These are phyloP conservation scores for Paraphaeosphaeria sporulosa DNA, from an alignment of 2,329 filamentous ascomycete genomes.

Conservation along the genomic window DNA sequence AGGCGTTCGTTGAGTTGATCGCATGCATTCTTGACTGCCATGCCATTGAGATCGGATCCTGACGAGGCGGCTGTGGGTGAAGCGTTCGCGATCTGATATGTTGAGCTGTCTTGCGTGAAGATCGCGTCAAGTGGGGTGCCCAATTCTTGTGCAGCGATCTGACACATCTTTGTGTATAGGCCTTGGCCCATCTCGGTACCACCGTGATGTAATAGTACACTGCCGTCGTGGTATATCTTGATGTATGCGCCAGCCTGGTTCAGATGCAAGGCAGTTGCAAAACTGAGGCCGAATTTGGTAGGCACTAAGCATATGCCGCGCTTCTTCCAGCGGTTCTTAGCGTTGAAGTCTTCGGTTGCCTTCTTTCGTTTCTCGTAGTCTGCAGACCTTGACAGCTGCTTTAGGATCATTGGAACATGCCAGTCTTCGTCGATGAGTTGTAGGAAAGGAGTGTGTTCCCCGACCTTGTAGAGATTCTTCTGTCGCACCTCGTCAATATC, in stretches of 20 bases:
- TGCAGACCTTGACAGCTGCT: slow-evolving; percentile 79
- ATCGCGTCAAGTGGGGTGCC: slow-evolving; percentile 81
- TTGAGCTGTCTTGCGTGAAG: slow-evolving; percentile 86
- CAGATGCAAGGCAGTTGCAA: slow-evolving; percentile 84
- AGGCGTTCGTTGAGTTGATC: slow-evolving; percentile 86
- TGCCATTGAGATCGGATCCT: slow-evolving; percentile 92
- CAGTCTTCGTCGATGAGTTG: slow-evolving; percentile 82
- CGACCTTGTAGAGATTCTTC: slow-evolving; percentile 83
- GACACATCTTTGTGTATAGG: slow-evolving; percentile 93
- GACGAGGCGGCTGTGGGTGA: slow-evolving; percentile 92
- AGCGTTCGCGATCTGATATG: slow-evolving; percentile 87
- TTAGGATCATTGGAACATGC: slow-evolving; percentile 91
- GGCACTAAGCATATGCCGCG: slow-evolving; percentile 84
- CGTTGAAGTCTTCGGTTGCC: slow-evolving; percentile 79
- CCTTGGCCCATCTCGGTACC: slow-evolving; percentile 98
- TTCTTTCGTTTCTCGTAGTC: slow-evolving; percentile 74
- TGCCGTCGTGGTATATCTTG: slow-evolving; percentile 95
- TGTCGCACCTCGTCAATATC: slow-evolving; percentile 79
- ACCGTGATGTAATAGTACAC: slow-evolving; percentile 88
- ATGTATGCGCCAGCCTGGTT: slow-evolving; percentile 94
- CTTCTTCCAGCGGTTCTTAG: slow-evolving; percentile 88
- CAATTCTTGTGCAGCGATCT: slow-evolving; percentile 90
- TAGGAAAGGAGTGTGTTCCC: slow-evolving; percentile 87
- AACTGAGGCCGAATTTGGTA: slow-evolving; percentile 96
- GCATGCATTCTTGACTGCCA: slow-evolving; percentile 91